Evolutionary conservation across 1,284 basidiomycete species (phyloP), one percentile per base, ranked within the genome.

Genomic region (Fomitopsis schrenkii): DNA sequence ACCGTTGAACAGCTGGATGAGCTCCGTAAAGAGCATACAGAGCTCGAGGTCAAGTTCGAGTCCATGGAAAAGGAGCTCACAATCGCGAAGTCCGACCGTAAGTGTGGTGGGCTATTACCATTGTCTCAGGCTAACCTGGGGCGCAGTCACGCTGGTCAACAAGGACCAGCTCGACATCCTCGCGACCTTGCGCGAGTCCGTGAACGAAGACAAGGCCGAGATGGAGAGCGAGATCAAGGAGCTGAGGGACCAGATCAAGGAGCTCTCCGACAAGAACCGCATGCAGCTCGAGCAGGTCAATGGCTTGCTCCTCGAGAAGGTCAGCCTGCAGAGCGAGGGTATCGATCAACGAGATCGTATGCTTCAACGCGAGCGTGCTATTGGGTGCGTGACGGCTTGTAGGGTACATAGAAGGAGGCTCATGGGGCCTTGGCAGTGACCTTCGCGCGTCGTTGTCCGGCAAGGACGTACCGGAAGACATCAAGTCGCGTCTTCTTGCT

Each of bases 251-350:
- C 86, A 92, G 67, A 83, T 94, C 70, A 85, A 83, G 61, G 87
- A 90, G 30, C 79, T 93, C 3, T 78, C 79, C 46, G 94, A 97
- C 67, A 95, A 94, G 80, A 93, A 91, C 72, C 83, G 88, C 68
- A 93, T 95, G 88, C 93, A 96, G 70, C 84, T 95, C 46, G 94
- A 96, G 76, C 94, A 97, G 74, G 86, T 95, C 71, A 95, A 95
- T 67, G 83, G 76, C 5, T 80, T 98, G 41, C 77, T 98, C 2
- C 79, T 97, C 59, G 96, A 98, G 73, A 98, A 98, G 78, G 90
- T 97, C 61, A 92, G 85, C 67, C 75, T 97, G 53, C 96, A 97
- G 74, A 89, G 86, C 66, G 91, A 94, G 54, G 88, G 91, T 28
- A 93, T 96, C 66, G 87, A 87, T 35, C 91, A 94, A 68, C 80